Evolutionary conservation across 2,329 filamentous ascomycete genomes (phyloP).

Genomic region (Venturia effusa): DNA sequence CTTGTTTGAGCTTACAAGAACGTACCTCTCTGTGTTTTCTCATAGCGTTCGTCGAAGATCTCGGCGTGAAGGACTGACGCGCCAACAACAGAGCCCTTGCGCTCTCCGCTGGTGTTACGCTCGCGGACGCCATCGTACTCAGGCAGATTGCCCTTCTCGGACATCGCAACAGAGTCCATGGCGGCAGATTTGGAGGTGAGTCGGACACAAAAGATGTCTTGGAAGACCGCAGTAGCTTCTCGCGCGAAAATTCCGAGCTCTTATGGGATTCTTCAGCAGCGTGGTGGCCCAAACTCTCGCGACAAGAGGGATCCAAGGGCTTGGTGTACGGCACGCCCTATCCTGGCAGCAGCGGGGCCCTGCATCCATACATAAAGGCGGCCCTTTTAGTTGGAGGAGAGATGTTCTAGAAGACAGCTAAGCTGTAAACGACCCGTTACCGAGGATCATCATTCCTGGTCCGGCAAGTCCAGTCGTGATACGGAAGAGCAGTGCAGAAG

Average conservation of each 20-base stretch:
- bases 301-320: not conserved
- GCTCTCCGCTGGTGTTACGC: not conserved
- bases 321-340: not conserved
- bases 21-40: slow-evolving; percentile 26
- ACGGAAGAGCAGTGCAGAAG: not conserved
- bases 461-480: not conserved
- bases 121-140: not conserved
- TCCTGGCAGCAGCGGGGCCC: not conserved
- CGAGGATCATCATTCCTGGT: not conserved
- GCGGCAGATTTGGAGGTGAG: not conserved
- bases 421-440: not conserved
- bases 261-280: not conserved
- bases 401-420: not conserved
- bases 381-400: slow-evolving; percentile 2
- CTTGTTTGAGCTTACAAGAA: too few relatives aligned
- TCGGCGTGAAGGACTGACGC: slow-evolving; percentile 20
- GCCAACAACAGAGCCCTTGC: slow-evolving; percentile 15
- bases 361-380: slow-evolving; percentile 3
- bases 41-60: slow-evolving; percentile 24
- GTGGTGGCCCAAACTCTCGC: not conserved
- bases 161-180: not conserved
- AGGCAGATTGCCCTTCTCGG: not conserved
- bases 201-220: not conserved
- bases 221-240: not conserved
- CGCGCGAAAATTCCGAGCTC: not conserved